Evolutionary conservation across 2,329 filamentous ascomycete species (phyloP), one percentile per base, ranked within the genome.

Genomic region (Colletotrichum aenigma): DNA sequence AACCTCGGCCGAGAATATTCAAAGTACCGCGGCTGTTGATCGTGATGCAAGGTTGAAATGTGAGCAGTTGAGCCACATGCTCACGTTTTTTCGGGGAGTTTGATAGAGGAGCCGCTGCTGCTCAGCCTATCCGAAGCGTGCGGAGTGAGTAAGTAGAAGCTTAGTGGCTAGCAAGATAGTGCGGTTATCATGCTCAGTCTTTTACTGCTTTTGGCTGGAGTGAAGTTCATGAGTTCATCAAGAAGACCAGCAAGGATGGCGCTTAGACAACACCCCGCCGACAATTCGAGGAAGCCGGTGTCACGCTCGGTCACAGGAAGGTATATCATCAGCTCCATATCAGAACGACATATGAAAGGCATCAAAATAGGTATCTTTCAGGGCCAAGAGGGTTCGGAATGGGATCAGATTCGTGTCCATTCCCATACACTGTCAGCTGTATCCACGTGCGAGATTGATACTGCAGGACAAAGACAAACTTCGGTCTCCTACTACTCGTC

Each of bases 391-490:
- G 43, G 12, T 1, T 48, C 43, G n/a, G 2, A 7, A 9, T 10
- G 12, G n/a, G n/a, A 12, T 12, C 10, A 3, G 43, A 21, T 2
- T 7, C 18, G 16, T 6, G 8, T 43, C 36, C 1, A 21, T 13
- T 13, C 2, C 12, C 13, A 12, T 7, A 2, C n/a, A 52, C n/a
- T 0, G 6, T 21, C 6, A 2, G n/a, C 0, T 13, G 2, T 3
- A 52, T 52, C 12, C 12, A 1, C 12, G 4, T 21, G 4, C 43
- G n/a, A 52, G n/a, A 52, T 52, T 3, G 43, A 52, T 13, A 21
- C 3, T 52, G 4, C 10, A 24, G n/a, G 2, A 21, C n/a, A 0
- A 13, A 21, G 1, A 7, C n/a, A 52, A 52, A 52, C n/a, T 24
- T 52, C 0, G 10, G n/a, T 21, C 43, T 4, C 4, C n/a, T 13